Conservation (phyloP, 1,139 yeast genomes). For the Candida neerlandica region DNA sequence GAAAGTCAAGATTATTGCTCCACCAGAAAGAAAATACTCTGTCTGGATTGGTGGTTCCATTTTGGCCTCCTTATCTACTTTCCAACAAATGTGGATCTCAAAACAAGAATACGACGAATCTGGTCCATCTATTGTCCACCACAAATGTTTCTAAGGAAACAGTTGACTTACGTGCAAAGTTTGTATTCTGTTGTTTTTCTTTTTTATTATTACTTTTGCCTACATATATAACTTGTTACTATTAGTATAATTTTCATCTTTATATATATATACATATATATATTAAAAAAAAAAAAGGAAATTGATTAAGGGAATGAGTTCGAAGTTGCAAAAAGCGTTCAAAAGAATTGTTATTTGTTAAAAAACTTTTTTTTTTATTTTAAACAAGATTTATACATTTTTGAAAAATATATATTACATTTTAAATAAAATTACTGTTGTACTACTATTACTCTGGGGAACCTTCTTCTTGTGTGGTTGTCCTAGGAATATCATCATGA, state of each 20-base stretch:
- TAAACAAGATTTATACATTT: neutral
- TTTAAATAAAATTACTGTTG: slow-evolving; percentile 2
- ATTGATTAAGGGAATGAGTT: neutral
- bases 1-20: slow-evolving; percentile 99
- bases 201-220: slow-evolving; percentile 5
- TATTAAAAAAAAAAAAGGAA: neutral
- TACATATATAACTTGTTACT: slow-evolving; percentile 6
- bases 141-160: slow-evolving; percentile 91
- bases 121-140: slow-evolving; percentile 99
- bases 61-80: slow-evolving; percentile 96
- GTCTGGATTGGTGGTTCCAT: slow-evolving; percentile 99
- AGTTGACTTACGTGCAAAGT: slow-evolving; percentile 2
- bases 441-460: neutral
- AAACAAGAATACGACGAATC: slow-evolving; percentile 99
- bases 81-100: slow-evolving; percentile 99
- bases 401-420: slow-evolving; percentile 8
- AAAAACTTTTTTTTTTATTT: neutral
- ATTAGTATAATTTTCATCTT: slow-evolving; percentile 3
- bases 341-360: neutral
- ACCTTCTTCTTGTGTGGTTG: neutral
- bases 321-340: neutral
- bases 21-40: slow-evolving; percentile 99
- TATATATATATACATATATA: slow-evolving; percentile 5
- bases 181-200: slow-evolving; percentile 3
- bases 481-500: neutral